Conservation (phyloP, 1,284 basidiomycete species). For the Tylopilus sp. region DNA sequence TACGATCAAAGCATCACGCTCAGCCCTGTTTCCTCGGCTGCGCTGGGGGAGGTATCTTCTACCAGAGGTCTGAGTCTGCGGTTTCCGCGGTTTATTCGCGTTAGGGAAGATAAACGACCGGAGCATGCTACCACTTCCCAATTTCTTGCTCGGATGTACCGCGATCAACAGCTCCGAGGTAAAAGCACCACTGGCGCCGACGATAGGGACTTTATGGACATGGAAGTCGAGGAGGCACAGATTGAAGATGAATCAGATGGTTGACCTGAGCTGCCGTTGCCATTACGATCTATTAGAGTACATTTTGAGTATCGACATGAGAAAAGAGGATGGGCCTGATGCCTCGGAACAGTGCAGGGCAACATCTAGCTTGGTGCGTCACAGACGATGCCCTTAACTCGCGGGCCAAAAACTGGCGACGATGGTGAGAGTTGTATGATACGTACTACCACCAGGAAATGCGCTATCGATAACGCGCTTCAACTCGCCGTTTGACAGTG, state of each 20-base stretch:
- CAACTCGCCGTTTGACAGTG: slow-evolving; percentile 17
- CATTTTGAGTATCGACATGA: not conserved
- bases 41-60: slow-evolving; percentile 60
- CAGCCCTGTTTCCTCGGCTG: slow-evolving; percentile 85
- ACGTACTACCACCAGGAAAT: slow-evolving; percentile 22
- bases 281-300: not conserved
- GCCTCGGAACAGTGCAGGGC: slow-evolving; percentile 3
- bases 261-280: slow-evolving; percentile 3
- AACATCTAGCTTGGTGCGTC: not conserved
- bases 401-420: slow-evolving; percentile 19
- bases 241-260: slow-evolving; percentile 32
- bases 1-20: slow-evolving; percentile 63
- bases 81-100: slow-evolving; percentile 83
- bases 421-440: slow-evolving; percentile 22
- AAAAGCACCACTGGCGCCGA: slow-evolving; percentile 35
- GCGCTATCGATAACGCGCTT: slow-evolving; percentile 14
- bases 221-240: slow-evolving; percentile 36
- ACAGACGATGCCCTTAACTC: not conserved
- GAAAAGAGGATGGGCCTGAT: not conserved
- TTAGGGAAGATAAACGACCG: slow-evolving; percentile 76
- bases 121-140: slow-evolving; percentile 76
- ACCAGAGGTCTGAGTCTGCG: slow-evolving; percentile 76
- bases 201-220: slow-evolving; percentile 57
- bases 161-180: slow-evolving; percentile 52
- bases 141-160: slow-evolving; percentile 66